Conservation (phyloP, 441 rosid genomes). For the Adansonia gregorii region DNA sequence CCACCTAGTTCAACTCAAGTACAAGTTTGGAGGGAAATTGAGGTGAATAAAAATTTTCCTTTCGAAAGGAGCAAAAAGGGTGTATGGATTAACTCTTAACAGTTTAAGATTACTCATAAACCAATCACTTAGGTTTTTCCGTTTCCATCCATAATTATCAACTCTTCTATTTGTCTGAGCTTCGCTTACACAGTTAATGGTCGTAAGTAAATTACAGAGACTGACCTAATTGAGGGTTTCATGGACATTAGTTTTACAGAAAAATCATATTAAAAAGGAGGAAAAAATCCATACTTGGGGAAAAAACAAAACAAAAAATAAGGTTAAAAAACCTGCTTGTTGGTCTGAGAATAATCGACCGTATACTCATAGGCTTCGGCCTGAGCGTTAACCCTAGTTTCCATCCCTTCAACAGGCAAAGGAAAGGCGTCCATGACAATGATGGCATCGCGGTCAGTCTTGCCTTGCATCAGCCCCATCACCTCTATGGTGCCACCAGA, state of each 20-base stretch:
- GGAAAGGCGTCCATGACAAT: slow-evolving; percentile 99
- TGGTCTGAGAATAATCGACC: slow-evolving; percentile 96
- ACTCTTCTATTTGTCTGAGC: background rate
- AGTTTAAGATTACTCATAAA: background rate
- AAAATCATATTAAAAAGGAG: background rate
- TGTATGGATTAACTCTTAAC: background rate
- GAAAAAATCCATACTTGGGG: background rate
- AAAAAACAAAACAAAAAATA: background rate
- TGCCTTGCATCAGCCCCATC: slow-evolving; percentile 99
- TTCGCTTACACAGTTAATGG: background rate
- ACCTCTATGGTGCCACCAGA: slow-evolving; percentile 99
- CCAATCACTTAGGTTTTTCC: background rate
- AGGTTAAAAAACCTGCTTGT: slow-evolving; percentile 65
- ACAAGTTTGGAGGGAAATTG: background rate
- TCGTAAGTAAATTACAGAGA: background rate
- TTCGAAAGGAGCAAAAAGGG: background rate
- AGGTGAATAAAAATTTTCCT: background rate
- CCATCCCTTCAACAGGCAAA: slow-evolving; percentile 96
- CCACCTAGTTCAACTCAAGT: background rate
- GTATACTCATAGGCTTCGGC: slow-evolving; percentile 97
- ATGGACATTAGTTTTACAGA: background rate
- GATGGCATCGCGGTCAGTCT: slow-evolving; percentile 91
- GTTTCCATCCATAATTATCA: background rate
- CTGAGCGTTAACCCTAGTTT: slow-evolving; percentile 98
- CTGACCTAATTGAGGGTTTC: background rate